Percentiles rank a stretch among this genome's conserved stretches.
These are phyloP conservation scores for Amphibolis antarctica DNA, from an alignment of 106 monocot species.

Conservation along the genomic window DNA sequence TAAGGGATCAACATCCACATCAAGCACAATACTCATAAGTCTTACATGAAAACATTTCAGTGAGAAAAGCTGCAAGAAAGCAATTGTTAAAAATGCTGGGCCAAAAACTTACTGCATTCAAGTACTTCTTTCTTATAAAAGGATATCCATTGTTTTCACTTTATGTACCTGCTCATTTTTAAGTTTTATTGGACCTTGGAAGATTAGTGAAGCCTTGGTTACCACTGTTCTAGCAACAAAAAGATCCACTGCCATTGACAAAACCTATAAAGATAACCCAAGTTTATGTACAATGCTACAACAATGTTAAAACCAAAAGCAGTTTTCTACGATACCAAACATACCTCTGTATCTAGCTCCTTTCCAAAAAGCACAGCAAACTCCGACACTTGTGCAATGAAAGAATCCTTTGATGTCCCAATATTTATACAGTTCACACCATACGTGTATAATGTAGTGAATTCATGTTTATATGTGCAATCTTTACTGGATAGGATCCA, in stretches of 20 bases:
- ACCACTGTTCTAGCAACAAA: conserved; percentile 96
- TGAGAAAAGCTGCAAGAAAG: conserved; percentile 47
- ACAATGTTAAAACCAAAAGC: background rate
- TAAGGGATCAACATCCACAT: conserved; percentile 91
- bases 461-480: conserved; percentile 14
- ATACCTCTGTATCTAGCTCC: conserved; percentile 98
- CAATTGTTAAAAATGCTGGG: background rate
- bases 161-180: conserved; percentile 47
- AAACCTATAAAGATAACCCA: conserved; percentile 42
- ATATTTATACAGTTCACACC: conserved; percentile 48
- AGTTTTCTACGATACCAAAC: background rate
- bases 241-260: conserved; percentile 96
- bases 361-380: conserved; percentile 87
- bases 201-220: conserved; percentile 86
- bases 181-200: conserved; percentile 53
- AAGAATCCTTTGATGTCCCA: conserved; percentile 75
- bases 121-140: background rate
- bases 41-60: conserved; percentile 93
- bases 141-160: background rate
- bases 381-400: conserved; percentile 71
- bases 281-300: background rate
- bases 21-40: conserved; percentile 99
- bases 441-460: conserved; percentile 64
- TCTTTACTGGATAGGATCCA: conserved; percentile 77
- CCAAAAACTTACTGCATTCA: background rate